phyloP scores from a whole-genome alignment of 2,329 filamentous ascomycete species.

The Geosmithia putterillii region DNA sequence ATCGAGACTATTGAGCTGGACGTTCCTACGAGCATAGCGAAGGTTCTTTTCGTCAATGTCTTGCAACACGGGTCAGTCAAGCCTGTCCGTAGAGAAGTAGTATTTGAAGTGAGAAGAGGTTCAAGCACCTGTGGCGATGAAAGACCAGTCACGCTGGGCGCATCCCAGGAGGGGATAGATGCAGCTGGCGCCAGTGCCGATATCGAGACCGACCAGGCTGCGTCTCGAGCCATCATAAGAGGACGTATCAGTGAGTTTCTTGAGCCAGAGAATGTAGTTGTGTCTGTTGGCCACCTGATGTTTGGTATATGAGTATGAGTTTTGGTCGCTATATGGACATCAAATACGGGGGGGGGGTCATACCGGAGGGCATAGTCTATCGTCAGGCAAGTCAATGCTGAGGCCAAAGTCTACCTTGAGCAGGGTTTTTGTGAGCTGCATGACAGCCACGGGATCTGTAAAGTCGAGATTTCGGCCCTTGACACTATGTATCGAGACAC shows the following conservation, averaged over 20 bases:
- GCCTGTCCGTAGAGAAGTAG: not conserved
- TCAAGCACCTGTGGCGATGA: slow-evolving; percentile 47
- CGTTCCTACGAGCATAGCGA: slow-evolving; percentile 52
- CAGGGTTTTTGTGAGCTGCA: slow-evolving; percentile 71
- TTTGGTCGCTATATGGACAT: no score
- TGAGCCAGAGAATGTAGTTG: slow-evolving; percentile 86
- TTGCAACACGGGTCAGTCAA: slow-evolving; percentile 5
- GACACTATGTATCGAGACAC: no score
- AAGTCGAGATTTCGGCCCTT: slow-evolving; percentile 58
- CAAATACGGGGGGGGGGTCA: slow-evolving; percentile 12
- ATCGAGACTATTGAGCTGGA: slow-evolving; percentile 51
- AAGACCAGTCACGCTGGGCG: slow-evolving; percentile 58
- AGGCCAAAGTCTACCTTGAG: slow-evolving; percentile 66
- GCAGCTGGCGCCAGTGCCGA: slow-evolving; percentile 81
- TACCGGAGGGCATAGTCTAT: slow-evolving; percentile 80
- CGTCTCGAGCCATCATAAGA: slow-evolving; percentile 33
- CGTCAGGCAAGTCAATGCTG: slow-evolving; percentile 54
- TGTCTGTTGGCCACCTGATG: slow-evolving; percentile 51
- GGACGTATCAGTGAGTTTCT: slow-evolving; percentile 65
- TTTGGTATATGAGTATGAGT: not conserved
- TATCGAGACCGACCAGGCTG: slow-evolving; percentile 61
- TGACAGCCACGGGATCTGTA: slow-evolving; percentile 60
- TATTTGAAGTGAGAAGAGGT: not conserved
- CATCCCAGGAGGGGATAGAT: slow-evolving; percentile 84
- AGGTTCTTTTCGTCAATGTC: slow-evolving; percentile 69